A percentile compares a stretch with the other conserved stretches of the same genome.
Evolutionary conservation across 2,329 filamentous ascomycete species (phyloP).

Genomic region (Neofusicoccum cordaticola): DNA sequence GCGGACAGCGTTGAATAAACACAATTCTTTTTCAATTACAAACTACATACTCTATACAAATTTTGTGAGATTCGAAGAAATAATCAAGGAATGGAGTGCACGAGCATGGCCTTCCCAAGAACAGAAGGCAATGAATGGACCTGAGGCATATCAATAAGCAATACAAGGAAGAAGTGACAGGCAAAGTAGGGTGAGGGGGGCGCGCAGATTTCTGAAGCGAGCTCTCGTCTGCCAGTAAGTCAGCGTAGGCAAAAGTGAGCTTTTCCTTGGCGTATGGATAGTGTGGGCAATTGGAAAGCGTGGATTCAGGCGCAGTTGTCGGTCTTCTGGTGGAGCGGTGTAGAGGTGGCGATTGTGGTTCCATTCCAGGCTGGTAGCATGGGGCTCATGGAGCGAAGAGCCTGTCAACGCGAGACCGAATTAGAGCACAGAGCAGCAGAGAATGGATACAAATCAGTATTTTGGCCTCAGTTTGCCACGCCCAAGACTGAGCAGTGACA

Average conservation of each 20-base stretch:
- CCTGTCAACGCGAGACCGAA: not conserved
- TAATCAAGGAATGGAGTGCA: not conserved
- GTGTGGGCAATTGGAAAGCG: too few relatives aligned
- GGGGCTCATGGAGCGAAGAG: not conserved
- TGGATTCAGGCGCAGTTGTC: too few relatives aligned
- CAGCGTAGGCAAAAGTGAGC: not conserved
- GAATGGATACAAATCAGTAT: not conserved
- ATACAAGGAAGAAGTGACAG: not conserved
- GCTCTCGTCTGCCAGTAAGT: not conserved
- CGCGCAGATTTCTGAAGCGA: not conserved
- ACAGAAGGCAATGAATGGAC: not conserved
- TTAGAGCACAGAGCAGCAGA: slow-evolving; percentile 5
- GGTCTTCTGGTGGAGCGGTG: too few relatives aligned
- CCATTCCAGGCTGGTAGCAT: not conserved
- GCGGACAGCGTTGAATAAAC: not conserved
- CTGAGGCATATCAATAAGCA: not conserved
- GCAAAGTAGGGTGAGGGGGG: not conserved
- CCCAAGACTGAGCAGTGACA: not conserved
- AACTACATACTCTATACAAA: not conserved
- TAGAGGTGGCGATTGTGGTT: too few relatives aligned
- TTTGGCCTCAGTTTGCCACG: not conserved
- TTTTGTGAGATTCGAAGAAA: not conserved
- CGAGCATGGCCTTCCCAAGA: not conserved
- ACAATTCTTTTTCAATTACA: not conserved
- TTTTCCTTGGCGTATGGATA: not conserved